Evolutionary conservation across 495 filamentous ascomycete species (phyloP).

Genomic region (Oidiodendron maius): DNA sequence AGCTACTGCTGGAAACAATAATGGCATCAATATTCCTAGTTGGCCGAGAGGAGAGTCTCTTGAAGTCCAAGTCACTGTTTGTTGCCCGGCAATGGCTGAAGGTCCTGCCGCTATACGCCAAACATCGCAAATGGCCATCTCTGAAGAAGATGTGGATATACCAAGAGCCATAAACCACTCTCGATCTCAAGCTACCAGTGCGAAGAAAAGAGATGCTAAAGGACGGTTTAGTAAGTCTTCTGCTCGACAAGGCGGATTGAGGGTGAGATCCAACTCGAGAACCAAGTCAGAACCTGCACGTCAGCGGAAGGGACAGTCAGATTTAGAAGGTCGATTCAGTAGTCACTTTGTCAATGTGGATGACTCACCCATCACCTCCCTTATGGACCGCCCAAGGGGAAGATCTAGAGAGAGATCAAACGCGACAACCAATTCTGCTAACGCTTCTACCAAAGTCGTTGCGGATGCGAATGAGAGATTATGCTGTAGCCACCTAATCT

Average conservation of each 20-base stretch:
- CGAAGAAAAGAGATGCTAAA: background rate
- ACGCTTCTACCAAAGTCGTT: too few relatives aligned
- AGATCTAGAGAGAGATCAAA: background rate
- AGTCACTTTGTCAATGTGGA: background rate
- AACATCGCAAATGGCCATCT: too few relatives aligned
- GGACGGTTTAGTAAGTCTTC: background rate
- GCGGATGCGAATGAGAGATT: too few relatives aligned
- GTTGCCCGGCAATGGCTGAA: constrained; percentile 7
- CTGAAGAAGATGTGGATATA: background rate
- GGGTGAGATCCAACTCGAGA: background rate
- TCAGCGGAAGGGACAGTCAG: background rate
- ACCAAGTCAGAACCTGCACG: background rate
- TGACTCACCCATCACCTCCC: background rate
- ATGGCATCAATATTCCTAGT: background rate
- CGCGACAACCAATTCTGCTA: too few relatives aligned
- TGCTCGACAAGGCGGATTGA: background rate
- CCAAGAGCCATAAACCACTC: background rate
- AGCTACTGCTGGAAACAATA: too few relatives aligned
- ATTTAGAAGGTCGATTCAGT: background rate
- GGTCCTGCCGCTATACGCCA: too few relatives aligned
- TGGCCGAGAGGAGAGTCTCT: background rate
- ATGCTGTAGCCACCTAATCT: too few relatives aligned
- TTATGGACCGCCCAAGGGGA: background rate
- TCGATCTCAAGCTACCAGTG: background rate
- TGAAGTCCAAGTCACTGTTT: constrained; percentile 4